Conservation (phyloP, 192 early-diverging fungal species). For the Ambispora gerdemannii region DNA sequence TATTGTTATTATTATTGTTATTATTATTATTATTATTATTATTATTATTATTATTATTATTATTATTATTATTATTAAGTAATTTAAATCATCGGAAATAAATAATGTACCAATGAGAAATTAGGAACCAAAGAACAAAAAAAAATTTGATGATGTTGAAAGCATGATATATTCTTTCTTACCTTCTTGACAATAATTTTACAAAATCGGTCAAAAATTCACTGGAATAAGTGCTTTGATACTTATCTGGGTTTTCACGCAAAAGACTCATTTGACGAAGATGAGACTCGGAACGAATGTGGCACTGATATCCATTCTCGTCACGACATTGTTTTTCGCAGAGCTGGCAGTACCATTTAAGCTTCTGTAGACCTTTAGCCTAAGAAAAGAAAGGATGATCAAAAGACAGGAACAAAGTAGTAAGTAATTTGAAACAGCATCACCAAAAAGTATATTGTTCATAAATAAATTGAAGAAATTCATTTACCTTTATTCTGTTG, state of each 20-base stretch:
- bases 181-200: conserved; percentile 74
- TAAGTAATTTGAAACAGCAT: not conserved
- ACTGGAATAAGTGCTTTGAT: conserved; percentile 53
- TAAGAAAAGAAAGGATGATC: not conserved
- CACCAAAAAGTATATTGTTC: no score
- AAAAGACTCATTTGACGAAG: conserved; percentile 78
- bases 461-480: not conserved
- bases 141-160: no score
- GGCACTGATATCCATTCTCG: conserved; percentile 84
- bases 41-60: no score
- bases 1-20: no score
- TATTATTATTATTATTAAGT: no score
- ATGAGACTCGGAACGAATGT: conserved; percentile 76
- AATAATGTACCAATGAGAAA: no score
- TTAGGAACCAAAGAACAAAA: no score
- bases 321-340: conserved; percentile 77
- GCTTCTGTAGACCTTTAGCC: conserved; percentile 76
- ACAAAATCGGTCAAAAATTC: conserved; percentile 85
- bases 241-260: conserved; percentile 52
- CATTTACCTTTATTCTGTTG: conserved; percentile 61
- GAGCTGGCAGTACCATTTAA: conserved; percentile 88
- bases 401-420: not conserved
- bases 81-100: no score
- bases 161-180: no score
- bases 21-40: no score